Evolutionary conservation across 2,329 filamentous ascomycete species (phyloP).

Genomic region (Fusarium chlamydosporum): DNA sequence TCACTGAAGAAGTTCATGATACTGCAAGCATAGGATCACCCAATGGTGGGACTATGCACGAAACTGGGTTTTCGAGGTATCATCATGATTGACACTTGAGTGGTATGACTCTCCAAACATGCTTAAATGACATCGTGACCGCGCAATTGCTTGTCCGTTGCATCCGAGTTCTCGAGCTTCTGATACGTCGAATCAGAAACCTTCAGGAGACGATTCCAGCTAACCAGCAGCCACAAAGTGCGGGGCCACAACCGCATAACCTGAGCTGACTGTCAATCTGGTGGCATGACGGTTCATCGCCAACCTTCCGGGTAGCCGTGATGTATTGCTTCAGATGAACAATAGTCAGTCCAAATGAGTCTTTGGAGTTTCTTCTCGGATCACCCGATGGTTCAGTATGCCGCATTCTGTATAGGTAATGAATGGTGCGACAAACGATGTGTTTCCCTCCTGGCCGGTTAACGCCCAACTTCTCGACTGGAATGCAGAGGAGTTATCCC

Average conservation of each 20-base stretch:
- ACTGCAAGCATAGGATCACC: slow-evolving; percentile 4
- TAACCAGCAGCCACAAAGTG: slow-evolving; percentile 19
- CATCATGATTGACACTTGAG: slow-evolving; percentile 21
- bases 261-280: slow-evolving; percentile 37
- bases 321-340: not conserved
- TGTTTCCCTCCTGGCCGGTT: slow-evolving; percentile 9
- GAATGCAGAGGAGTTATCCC: slow-evolving; percentile 42
- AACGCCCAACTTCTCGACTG: slow-evolving; percentile 33
- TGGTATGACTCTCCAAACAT: slow-evolving; percentile 40
- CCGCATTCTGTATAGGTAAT: slow-evolving; percentile 24
- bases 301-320: slow-evolving; percentile 21
- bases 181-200: slow-evolving; percentile 22
- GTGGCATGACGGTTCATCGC: slow-evolving; percentile 41
- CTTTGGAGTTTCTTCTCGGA: slow-evolving; percentile 11
- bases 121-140: slow-evolving; percentile 31
- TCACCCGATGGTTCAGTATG: slow-evolving; percentile 17
- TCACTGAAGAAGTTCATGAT: slow-evolving; percentile 5
- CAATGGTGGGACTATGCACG: slow-evolving; percentile 34
- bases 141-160: slow-evolving; percentile 38
- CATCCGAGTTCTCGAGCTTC: slow-evolving; percentile 18
- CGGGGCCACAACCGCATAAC: slow-evolving; percentile 23
- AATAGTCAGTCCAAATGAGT: slow-evolving; percentile 11
- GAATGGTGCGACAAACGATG: slow-evolving; percentile 27
- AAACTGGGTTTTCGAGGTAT: slow-evolving; percentile 14
- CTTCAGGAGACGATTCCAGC: slow-evolving; percentile 7